These are phyloP conservation scores for Neurospora sp. DNA, from an alignment of 495 filamentous ascomycete species.

Conservation along the genomic window DNA sequence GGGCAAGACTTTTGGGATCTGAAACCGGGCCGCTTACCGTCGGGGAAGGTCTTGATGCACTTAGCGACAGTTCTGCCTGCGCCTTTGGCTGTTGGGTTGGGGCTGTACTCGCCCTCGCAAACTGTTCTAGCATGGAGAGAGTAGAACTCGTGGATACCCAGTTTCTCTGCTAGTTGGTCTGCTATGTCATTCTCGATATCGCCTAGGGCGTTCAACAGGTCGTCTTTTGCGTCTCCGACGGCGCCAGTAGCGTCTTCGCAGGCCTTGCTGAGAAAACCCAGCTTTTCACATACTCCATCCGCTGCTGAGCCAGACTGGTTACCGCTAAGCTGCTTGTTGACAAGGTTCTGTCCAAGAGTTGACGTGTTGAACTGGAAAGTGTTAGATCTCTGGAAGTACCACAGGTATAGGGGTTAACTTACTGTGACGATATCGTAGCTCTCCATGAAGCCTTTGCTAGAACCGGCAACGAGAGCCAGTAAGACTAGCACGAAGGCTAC, in stretches of 20 bases:
- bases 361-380: conserved; percentile 51
- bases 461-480: conserved; percentile 62
- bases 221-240: conserved; percentile 21
- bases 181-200: conserved; percentile 11
- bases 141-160: conserved; percentile 64
- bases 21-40: conserved; percentile 28
- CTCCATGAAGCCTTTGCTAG: conserved; percentile 48
- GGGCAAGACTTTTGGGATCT: background rate
- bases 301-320: background rate
- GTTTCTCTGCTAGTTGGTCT: conserved; percentile 33
- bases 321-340: conserved; percentile 14
- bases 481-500: conserved; percentile 57
- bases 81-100: conserved; percentile 36
- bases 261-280: conserved; percentile 12
- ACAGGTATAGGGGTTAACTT: conserved; percentile 14
- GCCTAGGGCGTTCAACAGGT: conserved; percentile 21
- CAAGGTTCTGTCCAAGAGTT: conserved; percentile 42
- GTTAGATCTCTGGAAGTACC: background rate
- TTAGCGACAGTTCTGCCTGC: conserved; percentile 46
- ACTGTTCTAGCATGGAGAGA: conserved; percentile 58
- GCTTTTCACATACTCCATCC: conserved; percentile 2
- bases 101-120: conserved; percentile 53
- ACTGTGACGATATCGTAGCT: conserved; percentile 58
- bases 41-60: conserved; percentile 50
- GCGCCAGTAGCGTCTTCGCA: conserved; percentile 18